phyloP scores from a whole-genome alignment of 345 rosid genomes.

The Citrus australasica region DNA sequence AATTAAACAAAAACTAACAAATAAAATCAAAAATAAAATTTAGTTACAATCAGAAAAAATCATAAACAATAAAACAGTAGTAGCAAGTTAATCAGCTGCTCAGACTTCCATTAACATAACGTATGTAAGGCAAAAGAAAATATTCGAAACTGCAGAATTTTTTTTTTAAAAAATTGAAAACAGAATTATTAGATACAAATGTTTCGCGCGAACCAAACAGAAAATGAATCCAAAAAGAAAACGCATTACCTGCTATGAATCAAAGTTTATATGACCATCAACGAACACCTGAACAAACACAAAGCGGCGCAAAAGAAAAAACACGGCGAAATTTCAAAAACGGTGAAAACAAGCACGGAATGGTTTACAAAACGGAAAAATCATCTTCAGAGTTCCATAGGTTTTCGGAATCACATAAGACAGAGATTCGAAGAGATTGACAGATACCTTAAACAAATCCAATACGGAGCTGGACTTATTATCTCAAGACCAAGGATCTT shows the following conservation, averaged over 20 bases:
- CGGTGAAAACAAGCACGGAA: not conserved
- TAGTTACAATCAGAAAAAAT: not conserved
- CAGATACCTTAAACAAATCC: not conserved
- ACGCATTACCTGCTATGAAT: conserved; percentile 17
- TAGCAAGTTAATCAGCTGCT: not conserved
- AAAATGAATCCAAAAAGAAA: not conserved
- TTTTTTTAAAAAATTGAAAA: not conserved
- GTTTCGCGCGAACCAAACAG: conserved; percentile 27
- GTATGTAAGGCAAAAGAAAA: not conserved
- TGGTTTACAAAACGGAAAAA: not conserved
- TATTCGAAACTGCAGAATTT: not conserved
- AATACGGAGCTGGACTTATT: not conserved
- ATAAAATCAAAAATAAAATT: not conserved
- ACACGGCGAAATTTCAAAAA: too few species aligned
- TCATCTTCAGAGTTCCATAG: not conserved
- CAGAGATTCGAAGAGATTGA: not conserved
- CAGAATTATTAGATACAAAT: too few species aligned
- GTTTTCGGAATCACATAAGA: not conserved
- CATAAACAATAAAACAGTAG: not conserved
- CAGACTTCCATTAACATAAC: not conserved
- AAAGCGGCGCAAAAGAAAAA: not conserved
- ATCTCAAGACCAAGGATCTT: not conserved
- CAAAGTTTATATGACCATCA: conserved; percentile 62
- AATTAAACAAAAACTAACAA: not conserved
- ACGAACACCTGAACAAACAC: conserved; percentile 32